Evolutionary conservation across 2,329 filamentous ascomycete genomes (phyloP).

Genomic region (Neodidymelliopsis sp.): DNA sequence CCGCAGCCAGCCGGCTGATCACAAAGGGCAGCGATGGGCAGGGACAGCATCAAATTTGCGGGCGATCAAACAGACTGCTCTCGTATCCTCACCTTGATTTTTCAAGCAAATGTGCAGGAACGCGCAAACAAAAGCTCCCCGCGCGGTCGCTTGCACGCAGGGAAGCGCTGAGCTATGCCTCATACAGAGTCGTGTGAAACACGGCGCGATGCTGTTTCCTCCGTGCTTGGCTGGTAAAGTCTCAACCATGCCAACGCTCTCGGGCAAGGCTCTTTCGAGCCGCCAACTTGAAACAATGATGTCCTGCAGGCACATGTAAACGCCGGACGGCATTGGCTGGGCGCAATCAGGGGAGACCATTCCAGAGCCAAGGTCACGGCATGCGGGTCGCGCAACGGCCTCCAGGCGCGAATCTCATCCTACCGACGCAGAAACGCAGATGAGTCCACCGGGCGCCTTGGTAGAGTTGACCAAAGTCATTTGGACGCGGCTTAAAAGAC

Average conservation of each 20-base stretch:
- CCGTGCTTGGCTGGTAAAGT: conserved; percentile 16
- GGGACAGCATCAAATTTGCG: neutral
- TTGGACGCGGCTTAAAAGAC: conserved; percentile 29
- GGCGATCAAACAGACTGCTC: conserved; percentile 1
- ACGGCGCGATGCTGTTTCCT: conserved; percentile 18
- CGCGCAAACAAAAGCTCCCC: conserved; percentile 1
- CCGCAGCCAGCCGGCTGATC: conserved; percentile 15
- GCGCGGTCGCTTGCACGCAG: neutral
- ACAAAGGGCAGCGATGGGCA: conserved; percentile 10
- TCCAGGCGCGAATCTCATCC: conserved; percentile 28
- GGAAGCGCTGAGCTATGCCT: conserved; percentile 12
- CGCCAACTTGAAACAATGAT: conserved; percentile 19
- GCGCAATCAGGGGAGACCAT: conserved; percentile 25
- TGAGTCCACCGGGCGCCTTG: conserved; percentile 22
- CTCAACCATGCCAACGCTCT: conserved; percentile 16
- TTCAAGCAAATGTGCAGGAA: conserved; percentile 3
- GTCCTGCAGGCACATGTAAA: conserved; percentile 4
- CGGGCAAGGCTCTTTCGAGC: conserved; percentile 16
- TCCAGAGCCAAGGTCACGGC: conserved; percentile 23
- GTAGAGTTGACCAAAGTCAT: conserved; percentile 15
- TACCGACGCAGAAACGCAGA: conserved; percentile 26
- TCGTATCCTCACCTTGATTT: neutral
- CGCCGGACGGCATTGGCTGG: conserved; percentile 32
- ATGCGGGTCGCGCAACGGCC: conserved; percentile 35
- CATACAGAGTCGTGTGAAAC: conserved; percentile 19